Evolutionary conservation across 768 basidiomycete genomes (phyloP).

Genomic region (Mycena rebaudengoi): DNA sequence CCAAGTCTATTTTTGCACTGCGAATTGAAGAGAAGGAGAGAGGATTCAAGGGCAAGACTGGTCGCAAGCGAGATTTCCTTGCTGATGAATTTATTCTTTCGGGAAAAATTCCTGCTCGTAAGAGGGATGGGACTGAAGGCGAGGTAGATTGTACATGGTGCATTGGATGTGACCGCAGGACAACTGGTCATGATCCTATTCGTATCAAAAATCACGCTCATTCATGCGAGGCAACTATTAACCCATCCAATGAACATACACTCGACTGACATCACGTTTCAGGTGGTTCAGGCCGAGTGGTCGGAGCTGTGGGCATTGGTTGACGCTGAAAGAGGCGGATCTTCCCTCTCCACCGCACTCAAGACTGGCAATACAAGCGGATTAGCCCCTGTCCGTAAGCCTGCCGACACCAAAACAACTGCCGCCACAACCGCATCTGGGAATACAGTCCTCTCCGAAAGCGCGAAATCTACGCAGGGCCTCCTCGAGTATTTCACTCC

Average conservation of each 20-base stretch:
- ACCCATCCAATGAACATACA: too few species aligned
- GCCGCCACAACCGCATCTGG: too few species aligned
- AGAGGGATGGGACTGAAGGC: not conserved
- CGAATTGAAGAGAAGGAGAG: not conserved
- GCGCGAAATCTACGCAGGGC: too few species aligned
- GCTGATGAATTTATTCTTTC: not conserved
- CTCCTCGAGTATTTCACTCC: not conserved
- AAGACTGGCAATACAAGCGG: not conserved
- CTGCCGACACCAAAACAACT: too few species aligned
- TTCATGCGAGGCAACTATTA: not conserved
- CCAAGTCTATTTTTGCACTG: not conserved
- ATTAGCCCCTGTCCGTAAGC: not conserved
- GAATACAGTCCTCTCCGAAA: too few species aligned
- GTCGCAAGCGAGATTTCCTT: conserved; percentile 7
- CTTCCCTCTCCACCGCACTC: not conserved
- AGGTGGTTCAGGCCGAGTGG: not conserved
- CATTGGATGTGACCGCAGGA: not conserved
- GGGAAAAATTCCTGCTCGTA: not conserved
- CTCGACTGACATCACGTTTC: not conserved
- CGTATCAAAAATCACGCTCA: conserved; percentile 1
- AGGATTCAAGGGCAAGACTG: not conserved
- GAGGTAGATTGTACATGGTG: not conserved
- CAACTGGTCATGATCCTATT: not conserved
- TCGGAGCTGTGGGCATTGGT: not conserved
- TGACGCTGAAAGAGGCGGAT: not conserved